Conservation (phyloP, 495 filamentous ascomycete species). For the Xylaria venustula region DNA sequence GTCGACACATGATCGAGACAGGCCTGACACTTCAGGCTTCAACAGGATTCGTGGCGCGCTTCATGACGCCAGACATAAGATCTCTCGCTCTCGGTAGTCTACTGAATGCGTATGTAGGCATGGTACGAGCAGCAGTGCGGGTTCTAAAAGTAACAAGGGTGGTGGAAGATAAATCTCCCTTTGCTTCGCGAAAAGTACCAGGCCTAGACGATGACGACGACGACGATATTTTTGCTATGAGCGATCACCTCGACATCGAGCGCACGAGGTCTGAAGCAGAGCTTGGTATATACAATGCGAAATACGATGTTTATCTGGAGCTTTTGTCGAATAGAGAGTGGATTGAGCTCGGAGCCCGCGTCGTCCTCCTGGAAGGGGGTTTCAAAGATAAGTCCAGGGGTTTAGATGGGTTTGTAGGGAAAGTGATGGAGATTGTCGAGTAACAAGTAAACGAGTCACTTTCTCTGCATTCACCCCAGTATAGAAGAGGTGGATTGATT, state of each 20-base stretch:
- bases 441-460: constrained; percentile 17
- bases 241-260: constrained; percentile 50
- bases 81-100: constrained; percentile 49
- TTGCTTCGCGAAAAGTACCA: constrained; percentile 18
- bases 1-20: constrained; percentile 47
- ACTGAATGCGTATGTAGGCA: constrained; percentile 81
- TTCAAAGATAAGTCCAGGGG: constrained; percentile 61
- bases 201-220: constrained; percentile 32
- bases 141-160: constrained; percentile 49
- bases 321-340: constrained; percentile 78
- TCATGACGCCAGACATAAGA: constrained; percentile 38
- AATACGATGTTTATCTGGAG: constrained; percentile 68
- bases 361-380: constrained; percentile 64
- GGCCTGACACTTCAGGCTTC: constrained; percentile 53
- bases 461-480: no score
- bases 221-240: constrained; percentile 66
- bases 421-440: constrained; percentile 55
- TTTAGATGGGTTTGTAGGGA: constrained; percentile 65
- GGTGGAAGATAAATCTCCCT: constrained; percentile 21
- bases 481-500: neutral
- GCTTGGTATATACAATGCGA: constrained; percentile 33
- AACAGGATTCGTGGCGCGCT: constrained; percentile 51
- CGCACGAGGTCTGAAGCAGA: constrained; percentile 29
- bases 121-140: constrained; percentile 76
- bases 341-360: constrained; percentile 75